Conservation (phyloP, 768 basidiomycete species). For the Leccinum ochraceum region DNA sequence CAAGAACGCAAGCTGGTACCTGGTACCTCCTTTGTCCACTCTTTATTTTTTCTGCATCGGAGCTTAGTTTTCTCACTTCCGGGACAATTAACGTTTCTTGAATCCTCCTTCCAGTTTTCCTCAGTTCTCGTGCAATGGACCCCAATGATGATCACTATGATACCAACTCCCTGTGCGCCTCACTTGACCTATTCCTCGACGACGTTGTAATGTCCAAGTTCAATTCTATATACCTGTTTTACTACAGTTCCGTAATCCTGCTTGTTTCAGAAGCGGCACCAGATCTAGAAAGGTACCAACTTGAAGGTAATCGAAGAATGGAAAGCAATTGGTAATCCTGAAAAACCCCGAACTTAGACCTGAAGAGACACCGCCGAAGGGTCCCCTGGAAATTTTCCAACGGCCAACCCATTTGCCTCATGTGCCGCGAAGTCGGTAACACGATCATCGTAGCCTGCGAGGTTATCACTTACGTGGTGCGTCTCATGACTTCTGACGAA, state of each 20-base stretch:
- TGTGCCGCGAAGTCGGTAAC: slow-evolving; percentile 14
- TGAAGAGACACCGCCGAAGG: slow-evolving; percentile 31
- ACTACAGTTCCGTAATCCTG: slow-evolving; percentile 4
- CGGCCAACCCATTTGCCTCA: slow-evolving; percentile 7
- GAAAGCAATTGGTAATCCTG: slow-evolving; percentile 20
- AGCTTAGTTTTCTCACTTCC: slow-evolving; percentile 5
- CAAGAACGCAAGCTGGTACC: slow-evolving; percentile 12
- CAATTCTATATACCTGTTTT: slow-evolving; percentile 11
- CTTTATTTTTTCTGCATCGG: slow-evolving; percentile 8
- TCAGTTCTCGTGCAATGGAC: slow-evolving; percentile 17
- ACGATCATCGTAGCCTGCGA: slow-evolving; percentile 22
- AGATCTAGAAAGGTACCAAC: slow-evolving; percentile 7
- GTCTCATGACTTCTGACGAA: slow-evolving; percentile 7
- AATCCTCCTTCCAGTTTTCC: neutral
- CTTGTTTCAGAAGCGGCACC: slow-evolving; percentile 16
- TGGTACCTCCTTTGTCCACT: neutral
- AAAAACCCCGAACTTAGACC: slow-evolving; percentile 14
- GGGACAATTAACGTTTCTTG: slow-evolving; percentile 17
- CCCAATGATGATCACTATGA: slow-evolving; percentile 12
- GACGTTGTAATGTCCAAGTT: slow-evolving; percentile 23
- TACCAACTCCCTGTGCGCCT: slow-evolving; percentile 15
- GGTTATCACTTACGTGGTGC: slow-evolving; percentile 29
- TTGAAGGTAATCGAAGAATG: slow-evolving; percentile 19
- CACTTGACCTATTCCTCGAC: slow-evolving; percentile 1
- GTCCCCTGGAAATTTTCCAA: slow-evolving; percentile 11